Evolutionary conservation across 1,284 basidiomycete species (phyloP), one percentile per base, ranked within the genome.

Genomic region (Stygiomarasmius scandens): DNA sequence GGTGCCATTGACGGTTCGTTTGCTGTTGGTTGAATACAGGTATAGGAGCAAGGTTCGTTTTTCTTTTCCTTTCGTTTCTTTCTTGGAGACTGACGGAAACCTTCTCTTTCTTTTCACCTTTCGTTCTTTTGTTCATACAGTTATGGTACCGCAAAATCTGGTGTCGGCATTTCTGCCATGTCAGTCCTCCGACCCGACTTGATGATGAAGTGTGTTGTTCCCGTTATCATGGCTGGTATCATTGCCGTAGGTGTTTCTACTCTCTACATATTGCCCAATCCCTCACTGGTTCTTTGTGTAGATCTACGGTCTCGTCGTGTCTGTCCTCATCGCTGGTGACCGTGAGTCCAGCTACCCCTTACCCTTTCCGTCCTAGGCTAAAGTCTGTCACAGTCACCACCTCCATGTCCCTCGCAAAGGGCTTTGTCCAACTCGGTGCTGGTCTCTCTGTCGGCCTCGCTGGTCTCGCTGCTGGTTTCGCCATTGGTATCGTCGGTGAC

Each of bases 221-320:
- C 96, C 55, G 96, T 98, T 73, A 91, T 99, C 76, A 98, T 99
- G 96, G 95, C 96, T 81, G 96, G 96, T 95, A 98, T 99, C 80
- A 96, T 97, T 76, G 95, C 91, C 71, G 93, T 95, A 64, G 67
- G 86, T 82, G 58, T 55, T 23, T 41, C 47, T 44, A 34, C 46
- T 50, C 56, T 25, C 47, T 50, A 14, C 10, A 49, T 16, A 27
- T 49, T 36, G 44, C 45, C 14, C 27, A 56, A 16, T 51, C 51
- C 53, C 56, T 58, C 23, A 53, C 20, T 36, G 27, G 25, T 32
- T 12, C 23, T 54, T 53, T 49, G 14, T 46, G 20, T 55, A 81
- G 79, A 82, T 82, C 50, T 98, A 98, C 75, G 95, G 95, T 68
- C 86, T 97, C 61, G 95, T 97, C 73, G 95, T 97, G 48, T 92